Base-by-base conservation (phyloP, 1,284 basidiomycete genomes). In the Anthracocystis panici-leucophaei region DNA sequence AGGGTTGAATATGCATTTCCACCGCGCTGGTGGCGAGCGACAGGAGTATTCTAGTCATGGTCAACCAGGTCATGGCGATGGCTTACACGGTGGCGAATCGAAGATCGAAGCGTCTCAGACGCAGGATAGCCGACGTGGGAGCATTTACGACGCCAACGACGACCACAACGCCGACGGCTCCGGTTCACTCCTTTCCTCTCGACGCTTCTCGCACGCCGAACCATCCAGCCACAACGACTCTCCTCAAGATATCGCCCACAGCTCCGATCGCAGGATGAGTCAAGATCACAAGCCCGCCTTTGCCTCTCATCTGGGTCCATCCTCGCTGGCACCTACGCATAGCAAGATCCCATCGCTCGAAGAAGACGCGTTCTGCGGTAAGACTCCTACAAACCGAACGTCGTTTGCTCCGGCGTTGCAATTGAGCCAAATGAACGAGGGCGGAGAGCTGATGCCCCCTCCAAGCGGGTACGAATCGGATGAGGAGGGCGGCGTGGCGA, bases 351-450 rank as follows among this genome's bases (percentile, higher is more conserved):
- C 54, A 18, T 25, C 55, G 25, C 51, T 75, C n/a, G 72, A 75
- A 4, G 72, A 75, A 44, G 72, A 75, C 38, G 54, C 55, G 0
- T 75, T 65, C 27, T 56, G 41, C 35, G 62, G 56, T 14, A 52
- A 59, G n/a, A 75, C 72, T 6, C 72, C 66, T 6, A 75, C 72
- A 2, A 18, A 61, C 12, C 66, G 65, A 9, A 74, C 65, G 14
- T 53, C 50, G 9, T 75, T 75, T 20, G 52, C 48, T 20, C 42
- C 33, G 20, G 20, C 25, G 31, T 20, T 50, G 48, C 50, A 58
- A 7, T 5, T 58, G 14, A 60, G 41, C n/a, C 52, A 57, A 7
- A 29, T 42, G 38, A 31, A 50, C n/a, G 33, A 16, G 16, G 14
- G 7, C 12, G 31, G 8, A 25, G 44, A 14, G n/a, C 48, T 38